Percentiles rank a stretch among this genome's conserved stretches.
These are phyloP conservation scores for Neltuma alba DNA, from an alignment of 306 rosid species.

Conservation along the genomic window DNA sequence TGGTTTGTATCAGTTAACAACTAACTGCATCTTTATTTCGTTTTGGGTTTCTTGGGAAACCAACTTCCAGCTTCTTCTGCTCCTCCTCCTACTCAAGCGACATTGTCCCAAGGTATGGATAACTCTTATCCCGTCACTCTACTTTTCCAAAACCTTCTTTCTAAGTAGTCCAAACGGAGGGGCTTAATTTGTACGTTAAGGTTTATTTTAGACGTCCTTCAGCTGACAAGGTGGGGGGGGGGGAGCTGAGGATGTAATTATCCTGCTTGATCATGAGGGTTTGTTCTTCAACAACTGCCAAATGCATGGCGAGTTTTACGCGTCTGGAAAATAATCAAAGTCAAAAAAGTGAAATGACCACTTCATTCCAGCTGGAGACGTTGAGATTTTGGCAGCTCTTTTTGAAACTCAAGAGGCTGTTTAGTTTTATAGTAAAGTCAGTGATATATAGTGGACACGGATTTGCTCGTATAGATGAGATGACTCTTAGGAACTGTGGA, in stretches of 20 bases:
- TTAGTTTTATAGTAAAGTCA: too few species aligned
- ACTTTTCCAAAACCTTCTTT: not conserved
- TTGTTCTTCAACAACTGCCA: not conserved
- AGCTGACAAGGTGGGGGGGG: not conserved
- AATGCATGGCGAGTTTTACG: not conserved
- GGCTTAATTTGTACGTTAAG: not conserved
- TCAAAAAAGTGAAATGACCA: not conserved
- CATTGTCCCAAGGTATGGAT: conserved; percentile 34
- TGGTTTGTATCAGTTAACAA: not conserved
- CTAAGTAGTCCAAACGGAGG: not conserved
- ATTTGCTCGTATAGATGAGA: too few species aligned
- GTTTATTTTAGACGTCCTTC: not conserved
- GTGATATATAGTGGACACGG: not conserved
- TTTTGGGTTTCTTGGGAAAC: not conserved
- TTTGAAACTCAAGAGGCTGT: not conserved
- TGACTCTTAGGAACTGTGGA: not conserved
- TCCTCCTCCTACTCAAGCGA: conserved; percentile 3
- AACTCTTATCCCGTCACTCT: not conserved
- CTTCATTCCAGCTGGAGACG: not conserved
- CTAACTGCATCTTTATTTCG: not conserved
- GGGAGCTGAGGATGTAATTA: not conserved
- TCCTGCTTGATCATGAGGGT: not conserved
- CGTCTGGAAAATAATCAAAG: not conserved
- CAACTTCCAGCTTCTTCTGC: conserved; percentile 7
- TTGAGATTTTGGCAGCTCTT: not conserved